Evolutionary conservation across 345 rosid species (phyloP).

Genomic region (Salix caprea): DNA sequence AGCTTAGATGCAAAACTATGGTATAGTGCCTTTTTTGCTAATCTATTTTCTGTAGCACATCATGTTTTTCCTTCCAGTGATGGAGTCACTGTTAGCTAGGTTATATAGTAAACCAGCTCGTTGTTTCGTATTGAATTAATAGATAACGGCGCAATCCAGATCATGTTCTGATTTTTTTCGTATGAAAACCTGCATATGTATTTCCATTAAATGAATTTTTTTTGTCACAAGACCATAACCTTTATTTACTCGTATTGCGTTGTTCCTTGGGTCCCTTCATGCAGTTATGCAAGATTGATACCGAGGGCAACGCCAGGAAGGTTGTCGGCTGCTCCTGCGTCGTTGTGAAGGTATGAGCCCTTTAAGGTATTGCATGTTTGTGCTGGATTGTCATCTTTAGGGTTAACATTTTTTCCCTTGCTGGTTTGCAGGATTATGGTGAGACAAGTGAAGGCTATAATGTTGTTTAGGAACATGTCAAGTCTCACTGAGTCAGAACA

Average conservation of each 20-base stretch:
- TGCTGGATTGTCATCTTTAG: background rate
- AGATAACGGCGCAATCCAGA: background rate
- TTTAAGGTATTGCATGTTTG: background rate
- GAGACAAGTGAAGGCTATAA: slow-evolving; percentile 22
- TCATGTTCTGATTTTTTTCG: background rate
- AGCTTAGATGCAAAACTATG: background rate
- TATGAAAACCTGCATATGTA: background rate
- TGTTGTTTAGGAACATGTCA: slow-evolving; percentile 20
- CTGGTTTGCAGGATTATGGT: slow-evolving; percentile 14
- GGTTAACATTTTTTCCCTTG: background rate
- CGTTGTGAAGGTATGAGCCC: slow-evolving; percentile 62
- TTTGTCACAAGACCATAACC: background rate
- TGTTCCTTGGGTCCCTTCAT: background rate
- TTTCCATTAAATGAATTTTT: background rate
- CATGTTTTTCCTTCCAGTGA: background rate
- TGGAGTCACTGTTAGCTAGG: background rate
- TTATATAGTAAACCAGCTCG: too few species aligned
- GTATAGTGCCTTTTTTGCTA: background rate
- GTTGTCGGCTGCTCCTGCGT: slow-evolving; percentile 84
- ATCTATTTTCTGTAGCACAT: background rate
- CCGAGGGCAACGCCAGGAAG: slow-evolving; percentile 83
- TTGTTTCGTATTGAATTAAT: too few species aligned
- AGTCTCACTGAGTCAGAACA: slow-evolving; percentile 7
- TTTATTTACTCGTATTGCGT: background rate
- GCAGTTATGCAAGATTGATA: slow-evolving; percentile 83